phyloP scores from a whole-genome alignment of 2,329 filamentous ascomycete species.

The Botrytis cinerea region DNA sequence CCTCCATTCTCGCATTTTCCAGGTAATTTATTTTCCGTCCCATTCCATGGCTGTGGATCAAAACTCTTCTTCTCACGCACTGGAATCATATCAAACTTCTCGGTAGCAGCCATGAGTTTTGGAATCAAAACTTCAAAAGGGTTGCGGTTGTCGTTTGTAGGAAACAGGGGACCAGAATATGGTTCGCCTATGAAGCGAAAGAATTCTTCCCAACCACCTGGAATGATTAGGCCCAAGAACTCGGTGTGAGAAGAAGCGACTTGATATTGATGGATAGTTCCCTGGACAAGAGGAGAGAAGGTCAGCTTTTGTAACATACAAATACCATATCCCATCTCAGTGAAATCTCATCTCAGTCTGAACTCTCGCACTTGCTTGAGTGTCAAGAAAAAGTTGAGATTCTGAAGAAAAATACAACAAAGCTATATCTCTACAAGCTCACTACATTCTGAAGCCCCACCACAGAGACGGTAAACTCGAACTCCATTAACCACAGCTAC shows the following conservation, averaged over 20 bases:
- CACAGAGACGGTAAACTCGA: not conserved
- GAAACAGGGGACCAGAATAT: conserved; percentile 52
- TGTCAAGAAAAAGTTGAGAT: not conserved
- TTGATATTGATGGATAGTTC: conserved; percentile 57
- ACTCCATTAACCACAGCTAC: not conserved
- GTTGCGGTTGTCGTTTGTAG: conserved; percentile 54
- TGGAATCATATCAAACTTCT: conserved; percentile 58
- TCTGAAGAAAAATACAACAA: not conserved
- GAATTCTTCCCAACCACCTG: conserved; percentile 62
- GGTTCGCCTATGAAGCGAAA: conserved; percentile 59
- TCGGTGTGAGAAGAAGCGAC: conserved; percentile 57
- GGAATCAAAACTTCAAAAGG: conserved; percentile 53
- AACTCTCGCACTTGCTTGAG: not conserved
- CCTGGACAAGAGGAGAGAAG: conserved; percentile 40
- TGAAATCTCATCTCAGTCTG: not conserved
- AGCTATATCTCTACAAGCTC: not conserved
- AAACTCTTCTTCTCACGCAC: conserved; percentile 51
- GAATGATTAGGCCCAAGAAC: conserved; percentile 55
- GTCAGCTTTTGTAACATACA: not conserved
- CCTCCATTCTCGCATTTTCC: conserved; percentile 42
- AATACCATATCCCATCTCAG: not conserved
- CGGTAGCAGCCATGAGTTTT: conserved; percentile 57
- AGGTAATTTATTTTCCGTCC: conserved; percentile 46
- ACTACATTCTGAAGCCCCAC: not conserved
- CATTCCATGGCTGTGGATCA: conserved; percentile 47